Percentiles rank a stretch among this genome's conserved stretches.
phyloP scores from a whole-genome alignment of 2,329 filamentous ascomycete species.

The Ascochyta koolunga region DNA sequence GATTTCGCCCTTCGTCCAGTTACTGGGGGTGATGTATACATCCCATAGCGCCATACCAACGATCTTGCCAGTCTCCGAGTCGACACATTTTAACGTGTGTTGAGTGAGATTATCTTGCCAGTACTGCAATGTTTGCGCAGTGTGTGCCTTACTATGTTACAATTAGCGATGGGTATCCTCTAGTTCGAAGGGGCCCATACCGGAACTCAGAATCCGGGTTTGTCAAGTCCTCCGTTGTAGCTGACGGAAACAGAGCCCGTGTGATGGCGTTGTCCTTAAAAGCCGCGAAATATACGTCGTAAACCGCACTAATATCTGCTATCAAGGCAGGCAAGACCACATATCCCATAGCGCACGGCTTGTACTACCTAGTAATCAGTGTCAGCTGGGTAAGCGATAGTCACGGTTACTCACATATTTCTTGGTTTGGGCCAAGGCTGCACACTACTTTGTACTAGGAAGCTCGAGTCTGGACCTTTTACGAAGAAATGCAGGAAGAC shows the following conservation, averaged over 20 bases:
- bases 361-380: conserved; percentile 3
- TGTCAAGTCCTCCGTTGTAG: conserved; percentile 24
- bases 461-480: background rate
- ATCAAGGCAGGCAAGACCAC: conserved; percentile 55
- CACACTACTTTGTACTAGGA: background rate
- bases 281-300: conserved; percentile 56
- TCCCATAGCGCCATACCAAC: conserved; percentile 58
- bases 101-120: conserved; percentile 50
- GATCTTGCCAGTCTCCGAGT: conserved; percentile 52
- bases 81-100: conserved; percentile 57
- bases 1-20: conserved; percentile 54
- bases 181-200: conserved; percentile 7
- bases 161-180: conserved; percentile 8
- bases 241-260: conserved; percentile 51
- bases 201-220: conserved; percentile 31
- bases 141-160: conserved; percentile 48
- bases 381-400: conserved; percentile 3
- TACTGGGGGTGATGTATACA: conserved; percentile 51
- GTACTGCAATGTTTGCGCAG: conserved; percentile 50
- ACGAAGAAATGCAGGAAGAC: background rate
- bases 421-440: background rate
- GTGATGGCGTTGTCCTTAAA: conserved; percentile 54
- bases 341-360: conserved; percentile 33
- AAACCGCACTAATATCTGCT: conserved; percentile 55
- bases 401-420: conserved; percentile 2